Percentiles rank a stretch among this genome's conserved stretches.
Evolutionary conservation across 306 rosid genomes (phyloP).

Genomic region (Begonia loranthoides): DNA sequence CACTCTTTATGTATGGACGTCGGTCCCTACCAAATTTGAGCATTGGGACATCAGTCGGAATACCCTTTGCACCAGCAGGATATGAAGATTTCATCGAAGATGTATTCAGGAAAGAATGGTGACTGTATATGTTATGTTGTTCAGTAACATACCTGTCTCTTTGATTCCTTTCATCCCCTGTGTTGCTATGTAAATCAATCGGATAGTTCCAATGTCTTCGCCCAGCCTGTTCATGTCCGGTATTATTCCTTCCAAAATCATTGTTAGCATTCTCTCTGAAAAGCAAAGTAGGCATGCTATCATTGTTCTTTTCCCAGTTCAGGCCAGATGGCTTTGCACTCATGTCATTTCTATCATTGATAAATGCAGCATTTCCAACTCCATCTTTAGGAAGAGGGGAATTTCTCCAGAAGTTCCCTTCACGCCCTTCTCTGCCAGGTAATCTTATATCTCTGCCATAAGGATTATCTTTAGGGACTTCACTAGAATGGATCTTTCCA

Average conservation of each 20-base stretch:
- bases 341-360: conserved; percentile 34
- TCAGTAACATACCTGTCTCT: conserved; percentile 40
- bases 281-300: conserved; percentile 30
- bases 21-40: conserved; percentile 85
- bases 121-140: conserved; percentile 38
- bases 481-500: conserved; percentile 54
- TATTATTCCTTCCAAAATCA: conserved; percentile 47
- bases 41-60: conserved; percentile 52
- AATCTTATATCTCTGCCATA: conserved; percentile 33
- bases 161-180: conserved; percentile 31
- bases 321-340: conserved; percentile 28
- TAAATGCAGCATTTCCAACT: conserved; percentile 24
- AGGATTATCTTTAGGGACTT: conserved; percentile 47
- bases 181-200: conserved; percentile 31
- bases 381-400: conserved; percentile 36
- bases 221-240: conserved; percentile 48
- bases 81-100: conserved; percentile 37
- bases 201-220: conserved; percentile 52
- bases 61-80: conserved; percentile 48
- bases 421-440: conserved; percentile 46
- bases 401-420: conserved; percentile 58
- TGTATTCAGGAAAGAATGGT: conserved; percentile 30
- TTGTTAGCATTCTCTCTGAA: conserved; percentile 23
- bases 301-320: conserved; percentile 33
- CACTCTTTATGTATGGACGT: conserved; percentile 38